Evolutionary conservation across 371 early-diverging fungal species (phyloP).

Genomic region (Nematocida sp.): DNA sequence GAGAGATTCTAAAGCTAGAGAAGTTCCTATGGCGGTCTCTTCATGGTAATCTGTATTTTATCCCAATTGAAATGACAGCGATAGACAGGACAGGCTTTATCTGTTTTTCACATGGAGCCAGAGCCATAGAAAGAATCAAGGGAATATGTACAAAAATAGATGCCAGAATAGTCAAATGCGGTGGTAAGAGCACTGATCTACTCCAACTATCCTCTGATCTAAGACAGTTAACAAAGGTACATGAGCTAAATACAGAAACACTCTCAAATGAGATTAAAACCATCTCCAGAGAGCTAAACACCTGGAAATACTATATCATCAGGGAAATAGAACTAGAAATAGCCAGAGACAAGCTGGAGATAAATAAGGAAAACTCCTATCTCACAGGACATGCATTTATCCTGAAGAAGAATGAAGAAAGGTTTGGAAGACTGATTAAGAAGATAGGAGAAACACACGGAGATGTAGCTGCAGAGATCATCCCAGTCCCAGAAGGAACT

Average conservation of each 20-base stretch:
- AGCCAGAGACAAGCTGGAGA: constrained; percentile 55
- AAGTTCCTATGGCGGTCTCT: constrained; percentile 56
- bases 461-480: constrained; percentile 50
- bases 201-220: constrained; percentile 49
- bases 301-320: constrained; percentile 57
- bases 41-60: constrained; percentile 60
- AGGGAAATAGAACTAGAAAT: constrained; percentile 61
- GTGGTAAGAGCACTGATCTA: constrained; percentile 39
- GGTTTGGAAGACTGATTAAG: constrained; percentile 49
- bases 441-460: constrained; percentile 51
- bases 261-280: constrained; percentile 44
- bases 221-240: constrained; percentile 50
- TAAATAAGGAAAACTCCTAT: constrained; percentile 48
- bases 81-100: constrained; percentile 57
- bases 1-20: constrained; percentile 55
- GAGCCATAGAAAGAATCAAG: constrained; percentile 51
- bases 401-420: constrained; percentile 31
- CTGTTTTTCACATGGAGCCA: constrained; percentile 61
- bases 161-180: constrained; percentile 49
- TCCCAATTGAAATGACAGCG: constrained; percentile 26
- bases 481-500: constrained; percentile 14
- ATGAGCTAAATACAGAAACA: constrained; percentile 52
- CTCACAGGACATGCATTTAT: constrained; percentile 63
- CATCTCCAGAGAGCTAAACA: constrained; percentile 36
- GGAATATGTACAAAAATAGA: constrained; percentile 59